A percentile compares a stretch with the other conserved stretches of the same genome.
These are phyloP conservation scores for Kickxella alabastrina DNA, from an alignment of 192 early-diverging fungal species.

Conservation along the genomic window DNA sequence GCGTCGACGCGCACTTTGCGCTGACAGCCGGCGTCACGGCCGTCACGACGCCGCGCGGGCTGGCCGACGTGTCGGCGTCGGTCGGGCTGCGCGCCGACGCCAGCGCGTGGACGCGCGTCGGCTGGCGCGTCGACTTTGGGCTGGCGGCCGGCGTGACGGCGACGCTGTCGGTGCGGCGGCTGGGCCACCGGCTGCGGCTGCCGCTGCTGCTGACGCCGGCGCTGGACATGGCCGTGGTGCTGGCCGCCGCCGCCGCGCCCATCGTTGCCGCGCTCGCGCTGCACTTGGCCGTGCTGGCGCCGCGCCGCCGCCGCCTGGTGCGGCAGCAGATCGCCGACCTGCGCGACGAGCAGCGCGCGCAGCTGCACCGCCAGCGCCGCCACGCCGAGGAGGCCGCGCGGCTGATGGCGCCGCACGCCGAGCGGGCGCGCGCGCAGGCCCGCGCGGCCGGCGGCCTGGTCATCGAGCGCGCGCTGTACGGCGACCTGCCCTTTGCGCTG, in stretches of 20 bases:
- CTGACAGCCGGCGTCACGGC: slow-evolving; percentile 8
- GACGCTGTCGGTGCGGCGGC: slow-evolving; percentile 58
- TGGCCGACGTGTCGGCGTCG: slow-evolving; percentile 9
- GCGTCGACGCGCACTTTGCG: slow-evolving; percentile 28
- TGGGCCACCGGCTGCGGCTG: slow-evolving; percentile 64
- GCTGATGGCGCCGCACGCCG: slow-evolving; percentile 65
- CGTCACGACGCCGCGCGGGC: neutral
- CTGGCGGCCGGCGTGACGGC: slow-evolving; percentile 57
- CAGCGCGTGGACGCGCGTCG: slow-evolving; percentile 48
- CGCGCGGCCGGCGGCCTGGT: slow-evolving; percentile 65
- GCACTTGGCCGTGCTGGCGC: slow-evolving; percentile 60
- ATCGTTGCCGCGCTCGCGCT: slow-evolving; percentile 50
- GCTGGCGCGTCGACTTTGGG: slow-evolving; percentile 60
- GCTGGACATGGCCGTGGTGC: slow-evolving; percentile 54
- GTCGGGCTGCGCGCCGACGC: slow-evolving; percentile 13
- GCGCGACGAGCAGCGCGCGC: slow-evolving; percentile 60
- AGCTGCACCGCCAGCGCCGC: slow-evolving; percentile 61
- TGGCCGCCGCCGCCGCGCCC: slow-evolving; percentile 56
- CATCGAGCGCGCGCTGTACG: slow-evolving; percentile 84
- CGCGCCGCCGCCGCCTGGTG: slow-evolving; percentile 52
- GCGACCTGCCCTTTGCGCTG: slow-evolving; percentile 60
- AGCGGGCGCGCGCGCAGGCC: slow-evolving; percentile 65
- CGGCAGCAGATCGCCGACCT: slow-evolving; percentile 53
- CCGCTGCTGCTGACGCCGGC: slow-evolving; percentile 62
- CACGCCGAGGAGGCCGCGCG: slow-evolving; percentile 76